Conservation (phyloP, 257 asterid genomes). For the Asclepias syriaca region DNA sequence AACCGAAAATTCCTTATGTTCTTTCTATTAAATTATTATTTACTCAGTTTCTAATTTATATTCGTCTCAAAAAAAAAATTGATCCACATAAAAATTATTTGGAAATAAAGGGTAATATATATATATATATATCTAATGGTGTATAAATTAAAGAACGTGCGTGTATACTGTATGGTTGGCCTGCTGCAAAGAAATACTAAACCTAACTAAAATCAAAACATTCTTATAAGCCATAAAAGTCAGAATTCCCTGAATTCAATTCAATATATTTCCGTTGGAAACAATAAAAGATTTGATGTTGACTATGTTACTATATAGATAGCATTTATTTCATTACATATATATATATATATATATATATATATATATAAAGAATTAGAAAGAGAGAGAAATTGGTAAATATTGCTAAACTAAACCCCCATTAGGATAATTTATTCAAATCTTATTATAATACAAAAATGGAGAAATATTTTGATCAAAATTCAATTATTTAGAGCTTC, state of each 20-base stretch:
- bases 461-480: background rate
- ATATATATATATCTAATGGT: too few species aligned
- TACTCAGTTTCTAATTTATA: background rate
- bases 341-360: too few species aligned
- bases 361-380: too few species aligned
- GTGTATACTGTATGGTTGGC: background rate
- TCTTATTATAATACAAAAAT: background rate
- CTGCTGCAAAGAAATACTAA: conserved; percentile 3
- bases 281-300: background rate
- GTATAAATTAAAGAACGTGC: background rate
- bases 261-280: background rate
- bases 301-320: background rate
- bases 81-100: background rate
- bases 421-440: background rate
- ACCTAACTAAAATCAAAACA: too few species aligned
- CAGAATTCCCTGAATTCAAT: background rate
- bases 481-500: background rate
- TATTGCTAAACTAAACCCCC: background rate
- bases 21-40: background rate
- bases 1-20: background rate
- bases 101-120: background rate
- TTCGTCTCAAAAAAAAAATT: too few species aligned
- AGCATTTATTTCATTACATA: background rate
- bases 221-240: background rate
- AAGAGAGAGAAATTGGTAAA: too few species aligned